phyloP scores from a whole-genome alignment of 768 basidiomycete genomes.

The Rhodosporidiobolus sp. region DNA sequence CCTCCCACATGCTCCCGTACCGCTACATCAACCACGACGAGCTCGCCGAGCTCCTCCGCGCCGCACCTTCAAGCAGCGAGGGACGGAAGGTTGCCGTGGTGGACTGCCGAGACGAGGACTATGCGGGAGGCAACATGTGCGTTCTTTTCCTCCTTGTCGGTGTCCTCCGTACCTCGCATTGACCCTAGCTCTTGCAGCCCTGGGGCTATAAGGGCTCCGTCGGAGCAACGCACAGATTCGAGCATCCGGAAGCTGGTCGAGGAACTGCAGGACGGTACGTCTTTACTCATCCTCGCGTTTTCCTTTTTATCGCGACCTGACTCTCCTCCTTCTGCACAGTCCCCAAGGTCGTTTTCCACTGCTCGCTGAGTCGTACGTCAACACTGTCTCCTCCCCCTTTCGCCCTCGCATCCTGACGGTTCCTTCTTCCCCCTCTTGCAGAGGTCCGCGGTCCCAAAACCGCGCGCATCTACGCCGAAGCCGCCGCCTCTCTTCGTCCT shows the following conservation, averaged over 20 bases:
- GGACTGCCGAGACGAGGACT: conserved; percentile 23
- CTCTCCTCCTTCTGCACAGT: background rate
- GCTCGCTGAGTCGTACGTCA: conserved; percentile 24
- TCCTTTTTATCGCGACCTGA: background rate
- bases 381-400: background rate
- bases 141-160: background rate
- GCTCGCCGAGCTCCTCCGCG: conserved; percentile 8
- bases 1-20: conserved; percentile 5
- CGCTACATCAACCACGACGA: conserved; percentile 26
- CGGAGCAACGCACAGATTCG: conserved; percentile 19
- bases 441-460: conserved; percentile 35
- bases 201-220: conserved; percentile 22
- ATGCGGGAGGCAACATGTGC: conserved; percentile 26
- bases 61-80: background rate
- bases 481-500: background rate
- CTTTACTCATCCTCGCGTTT: background rate
- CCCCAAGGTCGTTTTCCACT: conserved; percentile 37
- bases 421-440: background rate
- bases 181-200: background rate
- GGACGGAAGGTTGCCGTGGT: background rate
- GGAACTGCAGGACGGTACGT: conserved; percentile 16
- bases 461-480: conserved; percentile 37
- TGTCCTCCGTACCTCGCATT: background rate
- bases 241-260: conserved; percentile 24
- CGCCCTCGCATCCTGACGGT: background rate